A percentile compares a stretch with the other conserved stretches of the same genome.
phyloP scores from a whole-genome alignment of 2,329 filamentous ascomycete species.

The Penicillium sp. region DNA sequence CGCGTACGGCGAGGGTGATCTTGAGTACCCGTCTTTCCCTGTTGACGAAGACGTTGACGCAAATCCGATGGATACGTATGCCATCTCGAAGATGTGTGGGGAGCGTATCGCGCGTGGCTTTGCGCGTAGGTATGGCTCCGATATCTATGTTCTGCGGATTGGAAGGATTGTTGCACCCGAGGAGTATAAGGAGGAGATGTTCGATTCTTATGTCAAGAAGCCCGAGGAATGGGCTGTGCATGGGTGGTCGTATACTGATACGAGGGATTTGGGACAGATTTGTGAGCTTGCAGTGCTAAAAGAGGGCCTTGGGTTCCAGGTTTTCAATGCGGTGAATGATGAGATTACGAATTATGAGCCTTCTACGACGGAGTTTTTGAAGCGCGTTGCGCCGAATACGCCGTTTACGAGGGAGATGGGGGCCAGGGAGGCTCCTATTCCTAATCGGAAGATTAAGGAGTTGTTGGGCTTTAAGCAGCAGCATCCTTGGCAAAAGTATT shows the following conservation, averaged over 20 bases:
- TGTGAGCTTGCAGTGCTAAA: constrained; percentile 56
- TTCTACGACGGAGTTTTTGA: constrained; percentile 55
- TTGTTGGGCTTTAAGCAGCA: constrained; percentile 61
- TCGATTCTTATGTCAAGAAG: constrained; percentile 52
- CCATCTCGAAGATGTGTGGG: constrained; percentile 60
- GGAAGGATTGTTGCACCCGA: constrained; percentile 63
- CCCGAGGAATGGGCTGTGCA: constrained; percentile 56
- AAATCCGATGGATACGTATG: constrained; percentile 63
- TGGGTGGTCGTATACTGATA: constrained; percentile 65
- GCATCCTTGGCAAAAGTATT: constrained; percentile 39
- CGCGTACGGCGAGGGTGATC: constrained; percentile 60
- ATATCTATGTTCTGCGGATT: constrained; percentile 63
- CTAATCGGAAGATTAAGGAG: constrained; percentile 60
- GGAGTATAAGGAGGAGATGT: constrained; percentile 55
- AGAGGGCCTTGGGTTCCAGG: constrained; percentile 60
- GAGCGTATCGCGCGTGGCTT: constrained; percentile 60
- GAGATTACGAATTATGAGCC: constrained; percentile 55
- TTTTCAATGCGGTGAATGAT: constrained; percentile 66
- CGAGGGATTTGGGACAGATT: constrained; percentile 62
- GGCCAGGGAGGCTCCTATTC: constrained; percentile 60
- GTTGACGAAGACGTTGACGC: constrained; percentile 60
- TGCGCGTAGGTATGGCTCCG: constrained; percentile 53
- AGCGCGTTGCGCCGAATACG: constrained; percentile 50
- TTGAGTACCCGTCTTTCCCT: constrained; percentile 59
- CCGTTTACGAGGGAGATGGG: constrained; percentile 58